Evolutionary conservation across 352 stramenopile species (phyloP), one percentile per base, ranked within the genome.

Genomic region (Phytopythium vexans): DNA sequence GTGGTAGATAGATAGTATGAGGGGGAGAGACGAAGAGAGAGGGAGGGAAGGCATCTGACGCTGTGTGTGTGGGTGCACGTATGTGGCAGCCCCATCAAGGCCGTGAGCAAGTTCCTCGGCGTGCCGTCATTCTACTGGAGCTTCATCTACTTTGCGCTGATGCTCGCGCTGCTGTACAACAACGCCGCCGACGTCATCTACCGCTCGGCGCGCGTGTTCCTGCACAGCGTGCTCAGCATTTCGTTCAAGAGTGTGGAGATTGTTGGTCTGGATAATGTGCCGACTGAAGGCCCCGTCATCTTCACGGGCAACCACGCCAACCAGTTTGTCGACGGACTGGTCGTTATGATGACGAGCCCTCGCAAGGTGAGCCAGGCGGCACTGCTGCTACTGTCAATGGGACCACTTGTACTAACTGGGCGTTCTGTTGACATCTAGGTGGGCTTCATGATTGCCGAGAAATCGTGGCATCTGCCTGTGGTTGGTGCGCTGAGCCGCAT

Each of bases 221-320:
- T 99, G 65, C 93, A 98, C 74, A 98, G 86, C 48, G 97, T 99
- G 53, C 73, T 98, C 45, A 97, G 82, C 36, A 99, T 99, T 52
- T 98, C 98, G 54, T 99, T 99, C 68, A 97, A 96, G 57, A 94
- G 96, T 54, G 93, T 99, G 49, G 94, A 99, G 67, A 80, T 99
- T 15, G 86, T 99, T 41, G 97, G 97, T 0, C 67, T 89, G 42
- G 86, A 99, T 62, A 99, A 99, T 66, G 96, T 99, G 35, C 97
- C 97, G 0, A 73, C 72, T 31, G 92, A 98, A 53, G 96, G 96
- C 0, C 97, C 97, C 3, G 92, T 98, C 4, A 99, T 99, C 64
- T 98, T 99, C 68, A 97, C 91, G 14, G 95, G 85, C 15, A 99
- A 99, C 75, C 97, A 99, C 76, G 90, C 95, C 32, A 99, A 99